Evolutionary conservation across 164 flowering plant species (phyloP).

Genomic region (Magnolia kwangsiensis): DNA sequence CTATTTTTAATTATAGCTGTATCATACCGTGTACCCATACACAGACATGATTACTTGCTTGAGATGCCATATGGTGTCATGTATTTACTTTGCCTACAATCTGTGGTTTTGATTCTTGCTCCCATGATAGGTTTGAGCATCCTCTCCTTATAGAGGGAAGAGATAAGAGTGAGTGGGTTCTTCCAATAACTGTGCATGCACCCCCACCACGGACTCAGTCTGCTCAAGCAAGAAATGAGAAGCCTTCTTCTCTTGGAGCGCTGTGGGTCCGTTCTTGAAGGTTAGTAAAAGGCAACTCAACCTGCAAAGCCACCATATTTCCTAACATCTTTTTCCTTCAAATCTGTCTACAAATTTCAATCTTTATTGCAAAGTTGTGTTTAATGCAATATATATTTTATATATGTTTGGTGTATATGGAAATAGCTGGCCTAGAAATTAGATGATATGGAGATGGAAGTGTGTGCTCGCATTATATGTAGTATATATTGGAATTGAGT

Average conservation of each 20-base stretch:
- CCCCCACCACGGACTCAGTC: slow-evolving; percentile 61
- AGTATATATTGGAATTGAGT: no score
- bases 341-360: no score
- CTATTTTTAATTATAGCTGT: no score
- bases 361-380: background rate
- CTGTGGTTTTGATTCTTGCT: slow-evolving; percentile 7
- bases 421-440: background rate
- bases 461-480: background rate
- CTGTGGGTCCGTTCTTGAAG: slow-evolving; percentile 65
- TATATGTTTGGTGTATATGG: background rate
- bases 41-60: no score
- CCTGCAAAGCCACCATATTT: background rate
- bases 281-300: slow-evolving; percentile 14
- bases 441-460: background rate
- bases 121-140: slow-evolving; percentile 71
- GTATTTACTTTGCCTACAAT: background rate
- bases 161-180: slow-evolving; percentile 94
- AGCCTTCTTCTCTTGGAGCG: slow-evolving; percentile 52
- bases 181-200: slow-evolving; percentile 91
- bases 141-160: slow-evolving; percentile 88
- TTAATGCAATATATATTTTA: background rate
- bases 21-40: no score
- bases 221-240: slow-evolving; percentile 51
- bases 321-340: background rate
- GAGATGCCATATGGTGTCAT: background rate